These are phyloP conservation scores for Komagataella populi DNA, from an alignment of 805 yeast genomes.

Conservation along the genomic window DNA sequence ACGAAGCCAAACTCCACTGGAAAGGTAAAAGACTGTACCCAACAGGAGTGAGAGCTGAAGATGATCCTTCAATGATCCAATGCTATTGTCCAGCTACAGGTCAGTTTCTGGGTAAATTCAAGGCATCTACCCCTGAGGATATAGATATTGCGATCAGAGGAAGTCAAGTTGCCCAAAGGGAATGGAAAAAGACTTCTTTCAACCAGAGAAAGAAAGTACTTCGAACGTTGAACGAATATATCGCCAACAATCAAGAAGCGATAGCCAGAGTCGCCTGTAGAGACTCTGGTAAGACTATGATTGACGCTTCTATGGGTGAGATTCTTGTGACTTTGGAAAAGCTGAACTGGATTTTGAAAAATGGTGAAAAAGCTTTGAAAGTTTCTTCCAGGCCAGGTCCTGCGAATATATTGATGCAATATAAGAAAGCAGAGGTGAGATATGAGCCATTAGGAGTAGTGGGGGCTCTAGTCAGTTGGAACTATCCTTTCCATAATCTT, in stretches of 20 bases:
- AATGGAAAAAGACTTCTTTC: conserved; percentile 40
- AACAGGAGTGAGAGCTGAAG: conserved; percentile 39
- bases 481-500: conserved; percentile 90
- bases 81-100: conserved; percentile 96
- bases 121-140: conserved; percentile 50
- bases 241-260: conserved; percentile 70
- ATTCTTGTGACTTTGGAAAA: conserved; percentile 92
- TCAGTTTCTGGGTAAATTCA: conserved; percentile 65
- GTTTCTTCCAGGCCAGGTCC: conserved; percentile 81
- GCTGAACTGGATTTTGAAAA: conserved; percentile 73
- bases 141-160: conserved; percentile 50
- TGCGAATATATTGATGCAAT: conserved; percentile 68
- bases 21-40: conserved; percentile 72
- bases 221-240: conserved; percentile 54
- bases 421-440: conserved; percentile 86
- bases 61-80: conserved; percentile 59
- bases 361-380: conserved; percentile 64
- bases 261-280: conserved; percentile 90
- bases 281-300: conserved; percentile 91
- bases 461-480: conserved; percentile 91
- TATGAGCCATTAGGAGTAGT: conserved; percentile 90
- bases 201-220: conserved; percentile 59
- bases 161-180: conserved; percentile 40
- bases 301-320: conserved; percentile 95
- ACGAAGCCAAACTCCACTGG: conserved; percentile 81